Conservation (phyloP, 257 asterid species). For the Echium plantagineum region DNA sequence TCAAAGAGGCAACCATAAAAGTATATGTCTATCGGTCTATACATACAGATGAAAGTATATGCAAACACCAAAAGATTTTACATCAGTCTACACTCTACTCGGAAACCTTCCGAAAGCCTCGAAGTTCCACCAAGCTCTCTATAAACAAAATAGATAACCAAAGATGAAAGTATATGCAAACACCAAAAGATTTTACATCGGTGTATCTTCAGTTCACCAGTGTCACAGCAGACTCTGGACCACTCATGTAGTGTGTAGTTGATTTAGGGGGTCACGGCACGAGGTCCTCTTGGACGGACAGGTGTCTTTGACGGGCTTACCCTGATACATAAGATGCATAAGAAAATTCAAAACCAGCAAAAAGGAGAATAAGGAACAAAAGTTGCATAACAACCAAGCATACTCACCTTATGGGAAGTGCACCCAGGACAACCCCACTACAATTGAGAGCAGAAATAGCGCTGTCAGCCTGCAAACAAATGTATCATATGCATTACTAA, state of each 20-base stretch:
- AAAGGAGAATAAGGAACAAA: not conserved
- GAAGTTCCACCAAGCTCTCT: not conserved
- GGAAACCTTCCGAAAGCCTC: not conserved
- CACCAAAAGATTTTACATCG: constrained; percentile 2
- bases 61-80: too few relatives aligned
- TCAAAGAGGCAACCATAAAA: not conserved
- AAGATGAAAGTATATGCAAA: constrained; percentile 5
- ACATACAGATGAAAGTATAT: too few relatives aligned
- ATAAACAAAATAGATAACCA: not conserved
- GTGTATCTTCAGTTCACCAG: too few relatives aligned
- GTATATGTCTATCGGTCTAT: not conserved
- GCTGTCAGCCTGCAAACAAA: constrained; percentile 62
- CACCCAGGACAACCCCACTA: constrained; percentile 89
- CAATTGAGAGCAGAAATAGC: constrained; percentile 94
- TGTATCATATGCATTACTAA: not conserved
- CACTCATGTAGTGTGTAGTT: not conserved
- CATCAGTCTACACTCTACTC: not conserved
- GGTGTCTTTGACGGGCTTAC: constrained; percentile 72
- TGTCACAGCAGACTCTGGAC: not conserved
- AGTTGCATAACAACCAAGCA: not conserved
- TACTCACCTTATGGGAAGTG: constrained; percentile 76
- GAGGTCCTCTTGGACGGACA: constrained; percentile 33
- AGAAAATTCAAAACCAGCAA: not conserved
- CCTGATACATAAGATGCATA: constrained; percentile 25
- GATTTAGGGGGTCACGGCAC: constrained; percentile 9